Evolutionary conservation across 306 rosid genomes (phyloP).

Genomic region (Datisca glomerata): DNA sequence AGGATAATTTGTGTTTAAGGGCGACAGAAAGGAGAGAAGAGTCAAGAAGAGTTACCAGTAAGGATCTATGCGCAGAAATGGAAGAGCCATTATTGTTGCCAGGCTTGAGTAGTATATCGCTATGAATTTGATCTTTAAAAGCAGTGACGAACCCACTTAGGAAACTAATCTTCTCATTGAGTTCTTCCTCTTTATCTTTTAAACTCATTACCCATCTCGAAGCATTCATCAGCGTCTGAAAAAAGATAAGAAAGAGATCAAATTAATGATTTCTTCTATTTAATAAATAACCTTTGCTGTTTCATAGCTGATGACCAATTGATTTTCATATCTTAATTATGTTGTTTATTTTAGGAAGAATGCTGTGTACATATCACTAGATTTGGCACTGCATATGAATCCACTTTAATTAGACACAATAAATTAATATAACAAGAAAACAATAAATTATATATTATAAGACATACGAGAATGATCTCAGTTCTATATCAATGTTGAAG

Average conservation of each 20-base stretch:
- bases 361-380: no score
- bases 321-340: no score
- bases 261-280: neutral
- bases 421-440: no score
- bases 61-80: constrained; percentile 55
- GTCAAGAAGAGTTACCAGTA: constrained; percentile 21
- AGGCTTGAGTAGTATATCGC: constrained; percentile 46
- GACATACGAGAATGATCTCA: no score
- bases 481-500: no score
- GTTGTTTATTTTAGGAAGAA: no score
- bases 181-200: constrained; percentile 21
- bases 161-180: constrained; percentile 32
- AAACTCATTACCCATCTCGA: constrained; percentile 26
- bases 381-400: no score
- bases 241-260: neutral
- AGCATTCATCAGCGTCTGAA: constrained; percentile 38
- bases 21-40: neutral
- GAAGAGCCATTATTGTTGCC: constrained; percentile 38
- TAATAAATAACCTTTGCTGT: neutral
- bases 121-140: constrained; percentile 42
- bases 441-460: no score
- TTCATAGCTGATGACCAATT: neutral
- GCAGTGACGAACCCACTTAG: constrained; percentile 37
- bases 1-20: neutral
- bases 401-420: neutral